Percentiles rank a stretch among this genome's conserved stretches.
phyloP scores from a whole-genome alignment of 176 grass and related monocot genomes.

The Panicum miliaceum region DNA sequence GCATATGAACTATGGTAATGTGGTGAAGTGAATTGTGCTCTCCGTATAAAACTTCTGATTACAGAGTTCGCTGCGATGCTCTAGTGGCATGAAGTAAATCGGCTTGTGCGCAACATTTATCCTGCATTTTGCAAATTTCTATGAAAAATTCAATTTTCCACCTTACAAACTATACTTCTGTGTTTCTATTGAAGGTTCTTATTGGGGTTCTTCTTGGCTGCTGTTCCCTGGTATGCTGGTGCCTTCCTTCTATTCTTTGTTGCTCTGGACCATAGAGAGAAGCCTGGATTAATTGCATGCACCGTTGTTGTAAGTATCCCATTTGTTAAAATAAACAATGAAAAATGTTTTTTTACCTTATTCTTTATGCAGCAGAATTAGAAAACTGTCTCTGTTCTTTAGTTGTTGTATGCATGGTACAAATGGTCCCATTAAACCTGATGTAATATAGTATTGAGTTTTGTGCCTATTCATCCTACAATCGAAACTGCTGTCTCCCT shows the following conservation, averaged over 20 bases:
- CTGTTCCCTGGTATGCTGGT: slow-evolving; percentile 71
- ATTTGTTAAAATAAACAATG: slow-evolving; percentile 1
- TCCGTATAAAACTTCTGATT: not conserved
- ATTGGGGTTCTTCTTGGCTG: slow-evolving; percentile 69
- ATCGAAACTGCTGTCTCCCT: not conserved
- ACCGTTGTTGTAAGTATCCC: slow-evolving; percentile 68
- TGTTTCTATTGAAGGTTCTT: slow-evolving; percentile 59
- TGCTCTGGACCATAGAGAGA: slow-evolving; percentile 71
- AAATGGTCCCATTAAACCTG: not conserved
- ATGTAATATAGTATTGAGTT: not conserved
- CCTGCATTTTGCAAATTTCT: not conserved
- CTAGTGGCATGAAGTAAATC: not conserved
- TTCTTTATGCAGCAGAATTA: not conserved
- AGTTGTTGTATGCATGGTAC: not conserved
- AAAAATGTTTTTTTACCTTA: slow-evolving; percentile 11
- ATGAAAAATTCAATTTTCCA: not conserved
- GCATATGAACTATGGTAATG: not conserved
- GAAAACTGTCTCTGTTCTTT: not conserved
- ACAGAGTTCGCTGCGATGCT: not conserved
- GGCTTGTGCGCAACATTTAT: not conserved
- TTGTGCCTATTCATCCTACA: not conserved
- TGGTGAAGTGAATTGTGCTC: not conserved
- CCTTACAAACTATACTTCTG: slow-evolving; percentile 2
- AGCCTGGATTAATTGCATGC: slow-evolving; percentile 66
- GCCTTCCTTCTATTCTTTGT: slow-evolving; percentile 72